Percentiles rank a stretch among this genome's conserved stretches.
These are phyloP conservation scores for Hypoxylon sp. DNA, from an alignment of 2,329 filamentous ascomycete genomes.

Conservation along the genomic window DNA sequence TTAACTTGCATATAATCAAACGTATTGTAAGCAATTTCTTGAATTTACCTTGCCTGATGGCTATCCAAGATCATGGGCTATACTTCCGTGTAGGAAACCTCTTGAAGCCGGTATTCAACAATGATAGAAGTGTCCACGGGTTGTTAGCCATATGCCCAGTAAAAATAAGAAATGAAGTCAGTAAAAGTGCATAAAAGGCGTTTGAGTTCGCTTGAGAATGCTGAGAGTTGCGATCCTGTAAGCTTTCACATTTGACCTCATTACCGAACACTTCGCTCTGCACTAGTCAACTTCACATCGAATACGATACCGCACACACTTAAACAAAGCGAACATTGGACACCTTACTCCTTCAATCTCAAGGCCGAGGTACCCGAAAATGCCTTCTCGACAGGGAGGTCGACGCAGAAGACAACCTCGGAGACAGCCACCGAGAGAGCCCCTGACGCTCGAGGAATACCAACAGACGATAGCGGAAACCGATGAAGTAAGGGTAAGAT, in stretches of 20 bases:
- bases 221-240: not conserved
- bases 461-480: not conserved
- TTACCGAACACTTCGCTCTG: not conserved
- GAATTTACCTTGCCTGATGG: not conserved
- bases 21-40: not conserved
- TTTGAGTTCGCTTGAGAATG: not conserved
- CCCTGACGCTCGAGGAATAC: not conserved
- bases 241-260: not conserved
- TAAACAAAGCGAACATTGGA: not conserved
- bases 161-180: not conserved
- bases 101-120: not conserved
- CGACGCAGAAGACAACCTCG: not conserved
- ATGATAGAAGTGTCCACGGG: not conserved
- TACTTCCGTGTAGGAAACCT: not conserved
- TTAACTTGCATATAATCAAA: constrained; percentile 9
- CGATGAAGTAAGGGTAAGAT: not conserved
- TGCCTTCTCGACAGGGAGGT: not conserved
- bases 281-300: not conserved
- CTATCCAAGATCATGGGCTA: not conserved
- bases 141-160: not conserved
- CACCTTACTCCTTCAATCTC: not conserved
- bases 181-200: not conserved
- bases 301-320: not conserved
- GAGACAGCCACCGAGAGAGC: not conserved
- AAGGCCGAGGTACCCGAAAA: not conserved